Evolutionary conservation across 345 rosid genomes (phyloP).

Genomic region (Cochlearia excelsa): DNA sequence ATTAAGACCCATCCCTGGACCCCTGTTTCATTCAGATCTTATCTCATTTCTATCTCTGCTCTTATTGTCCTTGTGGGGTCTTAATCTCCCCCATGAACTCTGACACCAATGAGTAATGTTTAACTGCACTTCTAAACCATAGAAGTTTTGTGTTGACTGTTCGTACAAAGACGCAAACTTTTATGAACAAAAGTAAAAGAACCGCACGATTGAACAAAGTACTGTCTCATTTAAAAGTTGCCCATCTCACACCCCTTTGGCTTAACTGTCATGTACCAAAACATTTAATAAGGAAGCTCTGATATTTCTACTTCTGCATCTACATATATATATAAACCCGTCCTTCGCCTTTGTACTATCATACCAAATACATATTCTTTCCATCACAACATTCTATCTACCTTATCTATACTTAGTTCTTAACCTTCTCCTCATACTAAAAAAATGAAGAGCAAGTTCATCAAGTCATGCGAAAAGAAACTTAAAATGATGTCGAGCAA

Average conservation of each 20-base stretch:
- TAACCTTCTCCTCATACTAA: neutral
- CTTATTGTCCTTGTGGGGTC: constrained; percentile 62
- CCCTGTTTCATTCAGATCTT: constrained; percentile 44
- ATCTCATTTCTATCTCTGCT: constrained; percentile 44
- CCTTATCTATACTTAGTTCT: neutral
- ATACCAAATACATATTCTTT: constrained; percentile 21
- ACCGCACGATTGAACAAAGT: constrained; percentile 39
- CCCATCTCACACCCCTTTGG: constrained; percentile 33
- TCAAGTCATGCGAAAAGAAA: constrained; percentile 35
- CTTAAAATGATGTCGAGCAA: constrained; percentile 52
- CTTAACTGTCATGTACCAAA: constrained; percentile 44
- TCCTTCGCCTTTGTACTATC: constrained; percentile 30
- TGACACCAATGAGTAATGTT: constrained; percentile 15
- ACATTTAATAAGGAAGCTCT: constrained; percentile 43
- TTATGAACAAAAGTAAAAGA: constrained; percentile 9
- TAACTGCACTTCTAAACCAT: constrained; percentile 16
- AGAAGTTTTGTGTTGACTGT: too few species aligned
- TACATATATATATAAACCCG: constrained; percentile 40
- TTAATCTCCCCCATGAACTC: constrained; percentile 25
- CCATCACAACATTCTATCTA: neutral
- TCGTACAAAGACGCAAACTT: neutral
- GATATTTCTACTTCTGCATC: neutral
- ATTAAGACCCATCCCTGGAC: constrained; percentile 53
- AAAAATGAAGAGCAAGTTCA: constrained; percentile 43
- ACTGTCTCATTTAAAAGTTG: constrained; percentile 26